Evolutionary conservation across 139 green algal genomes (phyloP).

Genomic region (Picochlorum sp.): DNA sequence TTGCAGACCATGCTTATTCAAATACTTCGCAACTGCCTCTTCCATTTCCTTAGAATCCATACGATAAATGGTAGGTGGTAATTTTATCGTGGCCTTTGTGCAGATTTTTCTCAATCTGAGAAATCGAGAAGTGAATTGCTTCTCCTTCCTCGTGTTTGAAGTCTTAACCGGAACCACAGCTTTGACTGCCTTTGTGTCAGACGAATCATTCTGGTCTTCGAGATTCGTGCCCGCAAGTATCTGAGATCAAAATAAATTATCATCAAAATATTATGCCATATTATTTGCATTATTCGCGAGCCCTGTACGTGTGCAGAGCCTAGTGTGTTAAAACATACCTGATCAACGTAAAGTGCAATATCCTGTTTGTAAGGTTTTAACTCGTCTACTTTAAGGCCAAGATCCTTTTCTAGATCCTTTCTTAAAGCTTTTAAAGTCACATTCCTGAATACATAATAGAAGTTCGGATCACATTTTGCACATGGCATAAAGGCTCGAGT

Average conservation of each 20-base stretch:
- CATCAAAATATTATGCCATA: too few relatives aligned
- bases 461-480: not conserved
- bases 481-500: not conserved
- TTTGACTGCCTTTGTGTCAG: not conserved
- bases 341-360: conserved; percentile 11
- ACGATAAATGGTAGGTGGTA: conserved; percentile 18
- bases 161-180: not conserved
- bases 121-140: not conserved
- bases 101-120: conserved; percentile 6
- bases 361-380: conserved; percentile 21
- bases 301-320: too few relatives aligned
- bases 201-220: too few relatives aligned
- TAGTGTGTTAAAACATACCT: conserved; percentile 9
- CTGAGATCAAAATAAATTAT: too few relatives aligned
- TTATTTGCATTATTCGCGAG: too few relatives aligned
- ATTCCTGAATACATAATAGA: conserved; percentile 1
- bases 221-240: too few relatives aligned
- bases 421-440: conserved; percentile 9
- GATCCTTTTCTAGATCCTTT: conserved; percentile 12
- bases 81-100: conserved; percentile 17
- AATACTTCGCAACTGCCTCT: conserved; percentile 11
- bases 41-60: conserved; percentile 11
- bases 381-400: conserved; percentile 11
- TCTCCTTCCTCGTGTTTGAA: conserved; percentile 3
- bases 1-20: conserved; percentile 21